Evolutionary conservation across 306 rosid species (phyloP).

Genomic region (Gastrolobium villosum): DNA sequence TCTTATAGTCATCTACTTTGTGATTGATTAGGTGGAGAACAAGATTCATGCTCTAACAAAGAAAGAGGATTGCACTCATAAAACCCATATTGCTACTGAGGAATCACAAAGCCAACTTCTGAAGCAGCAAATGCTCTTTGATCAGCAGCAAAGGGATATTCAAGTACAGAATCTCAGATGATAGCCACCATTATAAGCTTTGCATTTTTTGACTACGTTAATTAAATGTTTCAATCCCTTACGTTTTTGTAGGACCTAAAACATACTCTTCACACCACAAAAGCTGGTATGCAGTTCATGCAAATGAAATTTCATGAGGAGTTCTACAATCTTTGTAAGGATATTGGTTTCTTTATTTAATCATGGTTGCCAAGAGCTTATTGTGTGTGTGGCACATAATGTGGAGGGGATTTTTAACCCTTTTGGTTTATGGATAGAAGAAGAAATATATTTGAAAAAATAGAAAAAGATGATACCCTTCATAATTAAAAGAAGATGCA

Average conservation of each 20-base stretch:
- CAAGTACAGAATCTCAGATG: conserved; percentile 56
- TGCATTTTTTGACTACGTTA: neutral
- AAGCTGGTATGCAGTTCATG: neutral
- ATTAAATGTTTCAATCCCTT: conserved; percentile 33
- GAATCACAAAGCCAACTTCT: conserved; percentile 62
- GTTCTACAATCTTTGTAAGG: too few species aligned
- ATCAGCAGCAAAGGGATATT: conserved; percentile 84
- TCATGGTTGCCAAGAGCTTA: too few species aligned
- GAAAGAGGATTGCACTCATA: conserved; percentile 53
- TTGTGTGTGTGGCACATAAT: too few species aligned
- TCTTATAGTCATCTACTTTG: conserved; percentile 31
- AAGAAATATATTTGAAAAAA: too few species aligned
- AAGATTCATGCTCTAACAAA: conserved; percentile 48
- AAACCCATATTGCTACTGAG: conserved; percentile 55
- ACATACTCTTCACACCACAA: conserved; percentile 69
- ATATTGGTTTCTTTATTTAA: too few species aligned
- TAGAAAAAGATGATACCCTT: too few species aligned
- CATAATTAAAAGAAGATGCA: too few species aligned
- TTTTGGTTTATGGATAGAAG: too few species aligned
- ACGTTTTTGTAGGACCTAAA: conserved; percentile 72
- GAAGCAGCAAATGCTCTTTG: conserved; percentile 73
- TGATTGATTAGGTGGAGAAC: conserved; percentile 57
- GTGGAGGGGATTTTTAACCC: too few species aligned
- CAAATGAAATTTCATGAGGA: too few species aligned
- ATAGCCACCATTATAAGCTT: neutral